Conservation (phyloP, 441 rosid species). For the Dalechampia spathulata region DNA sequence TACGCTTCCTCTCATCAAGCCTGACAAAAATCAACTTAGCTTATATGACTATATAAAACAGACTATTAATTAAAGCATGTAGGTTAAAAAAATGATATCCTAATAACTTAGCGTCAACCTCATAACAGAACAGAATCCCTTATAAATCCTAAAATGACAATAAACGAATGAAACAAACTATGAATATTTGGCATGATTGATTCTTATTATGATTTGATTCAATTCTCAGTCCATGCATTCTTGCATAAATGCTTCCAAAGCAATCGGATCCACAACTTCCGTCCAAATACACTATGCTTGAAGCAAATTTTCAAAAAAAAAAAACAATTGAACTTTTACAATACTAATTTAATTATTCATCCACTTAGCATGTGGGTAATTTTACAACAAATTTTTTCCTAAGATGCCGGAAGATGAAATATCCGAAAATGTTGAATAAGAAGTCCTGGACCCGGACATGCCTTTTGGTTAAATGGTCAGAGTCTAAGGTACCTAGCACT, state of each 20-base stretch:
- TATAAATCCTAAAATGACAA: background rate
- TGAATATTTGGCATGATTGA: no score
- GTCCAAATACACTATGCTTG: no score
- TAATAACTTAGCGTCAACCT: background rate
- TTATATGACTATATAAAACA: background rate
- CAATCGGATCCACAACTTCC: no score
- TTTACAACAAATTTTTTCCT: background rate
- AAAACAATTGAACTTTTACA: no score
- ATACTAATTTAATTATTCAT: background rate
- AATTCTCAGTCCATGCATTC: no score
- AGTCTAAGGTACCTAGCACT: background rate
- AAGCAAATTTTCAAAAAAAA: no score
- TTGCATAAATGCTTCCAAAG: no score
- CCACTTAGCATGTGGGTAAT: no score
- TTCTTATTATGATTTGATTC: no score
- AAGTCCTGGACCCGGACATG: background rate
- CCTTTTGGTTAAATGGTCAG: background rate
- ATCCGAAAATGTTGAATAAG: background rate
- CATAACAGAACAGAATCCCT: background rate
- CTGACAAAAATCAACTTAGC: slow-evolving; percentile 30
- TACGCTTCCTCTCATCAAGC: slow-evolving; percentile 90
- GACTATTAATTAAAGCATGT: background rate
- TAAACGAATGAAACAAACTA: no score
- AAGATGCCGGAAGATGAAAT: background rate
- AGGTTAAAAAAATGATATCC: background rate